These are phyloP conservation scores for Pouteria glomerata DNA, from an alignment of 148 eudicot genomes.

Conservation along the genomic window DNA sequence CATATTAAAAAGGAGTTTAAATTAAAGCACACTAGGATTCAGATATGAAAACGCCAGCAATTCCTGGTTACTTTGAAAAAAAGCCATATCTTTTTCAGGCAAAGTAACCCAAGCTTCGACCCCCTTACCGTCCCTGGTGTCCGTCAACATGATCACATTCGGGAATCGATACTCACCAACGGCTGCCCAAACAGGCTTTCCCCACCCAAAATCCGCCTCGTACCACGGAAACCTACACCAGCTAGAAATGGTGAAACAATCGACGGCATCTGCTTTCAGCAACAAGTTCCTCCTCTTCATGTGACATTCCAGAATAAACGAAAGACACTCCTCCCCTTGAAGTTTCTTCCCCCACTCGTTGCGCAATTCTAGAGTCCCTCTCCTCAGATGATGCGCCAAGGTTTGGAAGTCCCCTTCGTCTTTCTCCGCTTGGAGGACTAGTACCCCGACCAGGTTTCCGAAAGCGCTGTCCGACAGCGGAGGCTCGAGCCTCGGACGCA, in stretches of 20 bases:
- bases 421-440: not conserved
- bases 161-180: not conserved
- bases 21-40: slow-evolving; percentile 1
- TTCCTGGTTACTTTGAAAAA: not conserved
- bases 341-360: too few species aligned
- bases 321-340: too few species aligned
- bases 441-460: not conserved
- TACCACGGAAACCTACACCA: not conserved
- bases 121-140: not conserved
- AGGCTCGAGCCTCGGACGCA: too few species aligned
- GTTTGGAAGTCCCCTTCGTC: not conserved
- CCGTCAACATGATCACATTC: not conserved
- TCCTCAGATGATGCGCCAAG: not conserved
- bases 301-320: too few species aligned
- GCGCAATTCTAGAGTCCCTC: too few species aligned
- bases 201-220: slow-evolving; percentile 4
- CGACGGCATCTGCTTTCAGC: not conserved
- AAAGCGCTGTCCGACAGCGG: slow-evolving; percentile 12
- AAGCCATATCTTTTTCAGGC: not conserved
- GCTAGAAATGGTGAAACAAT: not conserved
- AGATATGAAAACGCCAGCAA: not conserved
- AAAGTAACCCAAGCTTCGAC: not conserved
- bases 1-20: too few species aligned
- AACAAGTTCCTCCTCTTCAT: too few species aligned
- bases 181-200: not conserved